Evolutionary conservation across 2,329 filamentous ascomycete genomes (phyloP).

Genomic region (Ophiocordyceps camponoti-leonardi): DNA sequence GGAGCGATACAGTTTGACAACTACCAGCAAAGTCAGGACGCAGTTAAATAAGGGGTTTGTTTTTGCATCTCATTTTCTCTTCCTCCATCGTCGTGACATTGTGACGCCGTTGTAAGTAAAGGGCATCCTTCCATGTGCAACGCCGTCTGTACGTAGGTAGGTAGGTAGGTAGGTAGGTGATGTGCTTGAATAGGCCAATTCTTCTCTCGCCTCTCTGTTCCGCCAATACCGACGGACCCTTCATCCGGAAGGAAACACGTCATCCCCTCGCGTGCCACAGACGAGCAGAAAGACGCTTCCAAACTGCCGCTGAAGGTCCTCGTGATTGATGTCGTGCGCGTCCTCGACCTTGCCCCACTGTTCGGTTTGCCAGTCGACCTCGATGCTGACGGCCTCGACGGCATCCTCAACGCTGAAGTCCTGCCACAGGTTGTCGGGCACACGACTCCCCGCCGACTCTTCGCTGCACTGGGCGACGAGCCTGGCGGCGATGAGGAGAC

Average conservation of each 20-base stretch:
- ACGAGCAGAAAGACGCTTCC: constrained; percentile 76
- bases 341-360: constrained; percentile 97
- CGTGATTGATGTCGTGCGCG: constrained; percentile 89
- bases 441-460: constrained; percentile 38
- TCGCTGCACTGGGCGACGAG: constrained; percentile 80
- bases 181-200: too few relatives aligned
- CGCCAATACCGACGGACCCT: neutral
- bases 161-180: too few relatives aligned
- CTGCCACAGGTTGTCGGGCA: constrained; percentile 11
- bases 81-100: too few relatives aligned
- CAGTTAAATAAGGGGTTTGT: too few relatives aligned
- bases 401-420: constrained; percentile 71
- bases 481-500: constrained; percentile 58
- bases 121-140: too few relatives aligned
- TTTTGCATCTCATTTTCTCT: too few relatives aligned
- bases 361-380: constrained; percentile 78
- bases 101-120: too few relatives aligned
- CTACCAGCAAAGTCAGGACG: too few relatives aligned
- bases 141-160: too few relatives aligned
- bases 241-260: neutral
- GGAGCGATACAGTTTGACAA: too few relatives aligned
- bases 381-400: constrained; percentile 57
- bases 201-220: neutral
- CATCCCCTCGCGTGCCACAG: constrained; percentile 30
- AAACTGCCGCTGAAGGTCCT: constrained; percentile 74